phyloP scores from a whole-genome alignment of 257 asterid species.

The Solanum tarapatanum region DNA sequence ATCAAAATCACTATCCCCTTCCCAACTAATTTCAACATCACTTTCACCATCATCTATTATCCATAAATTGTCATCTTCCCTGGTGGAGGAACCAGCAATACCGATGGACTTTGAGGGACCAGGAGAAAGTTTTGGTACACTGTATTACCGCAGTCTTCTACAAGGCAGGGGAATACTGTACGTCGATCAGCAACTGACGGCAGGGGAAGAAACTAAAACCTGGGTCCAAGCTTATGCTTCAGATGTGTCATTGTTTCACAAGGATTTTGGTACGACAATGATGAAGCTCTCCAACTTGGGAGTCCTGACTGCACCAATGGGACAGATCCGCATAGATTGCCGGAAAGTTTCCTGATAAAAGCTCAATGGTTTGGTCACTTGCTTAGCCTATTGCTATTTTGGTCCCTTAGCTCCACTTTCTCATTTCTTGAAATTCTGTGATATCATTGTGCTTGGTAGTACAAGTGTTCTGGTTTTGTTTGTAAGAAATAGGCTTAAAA shows the following conservation, averaged over 20 bases:
- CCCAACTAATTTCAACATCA: slow-evolving; percentile 2
- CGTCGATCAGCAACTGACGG: slow-evolving; percentile 67
- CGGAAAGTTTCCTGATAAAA: slow-evolving; percentile 25
- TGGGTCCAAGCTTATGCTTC: slow-evolving; percentile 65
- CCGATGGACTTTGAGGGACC: slow-evolving; percentile 73
- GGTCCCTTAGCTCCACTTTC: neutral
- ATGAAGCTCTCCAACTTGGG: slow-evolving; percentile 51
- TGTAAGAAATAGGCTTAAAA: neutral
- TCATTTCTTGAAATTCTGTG: neutral
- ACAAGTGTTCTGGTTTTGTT: neutral
- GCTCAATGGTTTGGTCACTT: neutral
- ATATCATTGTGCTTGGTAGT: neutral
- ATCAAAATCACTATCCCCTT: slow-evolving; percentile 7
- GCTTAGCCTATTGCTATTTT: neutral
- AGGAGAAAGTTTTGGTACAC: slow-evolving; percentile 42
- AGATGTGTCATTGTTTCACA: slow-evolving; percentile 32
- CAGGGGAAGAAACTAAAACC: slow-evolving; percentile 31
- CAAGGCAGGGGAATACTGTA: slow-evolving; percentile 47
- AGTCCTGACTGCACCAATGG: slow-evolving; percentile 31
- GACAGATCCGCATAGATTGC: slow-evolving; percentile 54
- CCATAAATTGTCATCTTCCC: neutral
- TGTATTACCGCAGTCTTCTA: slow-evolving; percentile 59
- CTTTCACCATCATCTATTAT: slow-evolving; percentile 23
- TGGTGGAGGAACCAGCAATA: slow-evolving; percentile 24
- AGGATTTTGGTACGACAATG: slow-evolving; percentile 57